Evolutionary conservation across 345 rosid genomes (phyloP).

Genomic region (Acer campestre): DNA sequence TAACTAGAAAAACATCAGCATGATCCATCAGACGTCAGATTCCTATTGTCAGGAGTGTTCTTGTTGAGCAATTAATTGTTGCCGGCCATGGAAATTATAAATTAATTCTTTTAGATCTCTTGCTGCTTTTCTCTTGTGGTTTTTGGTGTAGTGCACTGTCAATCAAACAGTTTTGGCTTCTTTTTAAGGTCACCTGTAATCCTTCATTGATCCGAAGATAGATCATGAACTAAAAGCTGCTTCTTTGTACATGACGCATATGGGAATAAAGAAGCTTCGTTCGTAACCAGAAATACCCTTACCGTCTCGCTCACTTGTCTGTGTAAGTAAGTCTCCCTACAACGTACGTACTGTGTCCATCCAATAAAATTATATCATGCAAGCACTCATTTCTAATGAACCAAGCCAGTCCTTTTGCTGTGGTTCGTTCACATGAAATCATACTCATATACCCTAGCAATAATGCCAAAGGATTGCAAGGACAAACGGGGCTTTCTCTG

Average conservation of each 20-base stretch:
- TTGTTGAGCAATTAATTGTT: not conserved
- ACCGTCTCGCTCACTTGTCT: too few species aligned
- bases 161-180: not conserved
- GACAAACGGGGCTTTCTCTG: not conserved
- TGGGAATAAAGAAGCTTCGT: not conserved
- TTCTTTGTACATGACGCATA: conserved; percentile 1
- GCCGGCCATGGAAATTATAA: not conserved
- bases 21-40: not conserved
- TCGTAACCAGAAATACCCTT: not conserved
- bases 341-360: too few species aligned
- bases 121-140: not conserved
- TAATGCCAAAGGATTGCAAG: too few species aligned
- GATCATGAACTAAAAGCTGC: not conserved
- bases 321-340: too few species aligned
- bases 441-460: not conserved
- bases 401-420: too few species aligned
- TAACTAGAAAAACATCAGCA: conserved; percentile 10
- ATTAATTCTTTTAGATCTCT: not conserved
- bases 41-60: not conserved
- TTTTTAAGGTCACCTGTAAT: not conserved
- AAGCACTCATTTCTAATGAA: too few species aligned
- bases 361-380: too few species aligned
- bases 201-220: not conserved
- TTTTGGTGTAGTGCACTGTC: not conserved
- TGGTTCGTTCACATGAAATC: not conserved